A percentile compares a stretch with the other conserved stretches of the same genome.
phyloP scores from a whole-genome alignment of 2,329 filamentous ascomycete genomes.

The Fusarium sp. region DNA sequence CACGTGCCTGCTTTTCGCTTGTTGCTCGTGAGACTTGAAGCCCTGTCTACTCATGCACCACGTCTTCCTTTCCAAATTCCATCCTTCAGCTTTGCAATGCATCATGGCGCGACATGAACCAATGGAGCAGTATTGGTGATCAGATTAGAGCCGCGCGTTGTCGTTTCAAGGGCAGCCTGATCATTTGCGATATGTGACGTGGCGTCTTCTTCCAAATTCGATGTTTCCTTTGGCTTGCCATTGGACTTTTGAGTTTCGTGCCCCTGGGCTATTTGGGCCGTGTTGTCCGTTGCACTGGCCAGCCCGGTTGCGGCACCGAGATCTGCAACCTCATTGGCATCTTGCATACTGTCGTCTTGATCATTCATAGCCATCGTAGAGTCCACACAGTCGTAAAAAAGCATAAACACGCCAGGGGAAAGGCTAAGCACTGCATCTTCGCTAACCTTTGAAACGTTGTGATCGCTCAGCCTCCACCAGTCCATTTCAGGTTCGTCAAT shows the following conservation, averaged over 20 bases:
- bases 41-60: background rate
- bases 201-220: constrained; percentile 11
- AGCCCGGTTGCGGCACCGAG: constrained; percentile 5
- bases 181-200: background rate
- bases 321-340: constrained; percentile 30
- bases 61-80: background rate
- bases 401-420: constrained; percentile 86
- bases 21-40: background rate
- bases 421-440: constrained; percentile 79
- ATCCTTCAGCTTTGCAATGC: background rate
- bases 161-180: constrained; percentile 13
- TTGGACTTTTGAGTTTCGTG: constrained; percentile 10
- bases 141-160: constrained; percentile 8
- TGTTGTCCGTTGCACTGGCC: background rate
- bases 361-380: constrained; percentile 56
- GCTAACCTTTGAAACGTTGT: constrained; percentile 78
- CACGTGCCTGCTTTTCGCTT: background rate
- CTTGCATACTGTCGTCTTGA: constrained; percentile 38
- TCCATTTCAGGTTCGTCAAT: constrained; percentile 54
- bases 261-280: constrained; percentile 11
- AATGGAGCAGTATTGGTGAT: constrained; percentile 1
- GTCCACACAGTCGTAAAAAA: constrained; percentile 88
- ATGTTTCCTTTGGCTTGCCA: constrained; percentile 8
- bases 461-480: constrained; percentile 95
- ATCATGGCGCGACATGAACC: background rate